A percentile compares a stretch with the other conserved stretches of the same genome.
Conservation (phyloP, 176 grass and related monocot genomes). For the Pharus latifolius region DNA sequence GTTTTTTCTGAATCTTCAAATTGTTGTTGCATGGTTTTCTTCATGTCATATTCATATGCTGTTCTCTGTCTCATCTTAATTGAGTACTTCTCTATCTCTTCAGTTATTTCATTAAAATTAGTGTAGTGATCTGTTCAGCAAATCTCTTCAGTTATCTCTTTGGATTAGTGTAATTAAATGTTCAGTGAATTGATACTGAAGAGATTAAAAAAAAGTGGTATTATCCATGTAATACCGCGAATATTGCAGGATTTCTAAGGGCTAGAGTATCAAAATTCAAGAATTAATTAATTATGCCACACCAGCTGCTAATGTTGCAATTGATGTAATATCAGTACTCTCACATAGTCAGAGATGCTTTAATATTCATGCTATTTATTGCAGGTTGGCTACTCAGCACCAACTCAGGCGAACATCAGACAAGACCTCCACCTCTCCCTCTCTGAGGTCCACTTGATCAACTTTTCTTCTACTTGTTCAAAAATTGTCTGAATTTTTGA, state of each 20-base stretch:
- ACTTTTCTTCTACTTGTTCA: background rate
- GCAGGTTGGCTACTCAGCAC: slow-evolving; percentile 44
- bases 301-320: background rate
- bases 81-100: background rate
- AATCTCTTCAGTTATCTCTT: background rate
- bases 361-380: background rate
- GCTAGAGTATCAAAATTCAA: background rate
- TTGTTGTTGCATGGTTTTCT: background rate
- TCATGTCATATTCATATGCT: background rate
- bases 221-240: background rate
- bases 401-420: slow-evolving; percentile 37
- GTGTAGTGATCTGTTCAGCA: background rate
- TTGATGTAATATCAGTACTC: background rate
- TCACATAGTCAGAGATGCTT: background rate
- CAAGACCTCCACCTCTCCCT: slow-evolving; percentile 41
- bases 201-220: background rate
- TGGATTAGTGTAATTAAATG: background rate
- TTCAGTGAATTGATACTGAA: background rate
- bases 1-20: background rate
- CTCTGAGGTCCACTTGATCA: slow-evolving; percentile 21
- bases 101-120: background rate
- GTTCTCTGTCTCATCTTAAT: background rate
- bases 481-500: background rate
- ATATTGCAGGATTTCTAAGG: background rate
- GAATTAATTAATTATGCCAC: background rate